Evolutionary conservation across 75 land plant species (phyloP).

Genomic region (Sequoia sempervirens): DNA sequence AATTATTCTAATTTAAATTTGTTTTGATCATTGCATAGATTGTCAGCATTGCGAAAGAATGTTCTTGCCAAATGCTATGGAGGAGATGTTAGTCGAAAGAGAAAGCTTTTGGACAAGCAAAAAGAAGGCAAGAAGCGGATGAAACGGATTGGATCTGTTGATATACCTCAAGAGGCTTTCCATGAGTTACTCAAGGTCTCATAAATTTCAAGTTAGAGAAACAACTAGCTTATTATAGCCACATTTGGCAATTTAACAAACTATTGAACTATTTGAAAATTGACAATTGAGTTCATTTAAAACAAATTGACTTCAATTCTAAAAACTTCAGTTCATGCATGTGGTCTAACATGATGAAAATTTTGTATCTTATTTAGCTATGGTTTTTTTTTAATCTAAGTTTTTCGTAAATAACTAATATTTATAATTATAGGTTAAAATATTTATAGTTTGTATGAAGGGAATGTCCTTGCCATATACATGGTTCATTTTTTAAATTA

Average conservation of each 20-base stretch:
- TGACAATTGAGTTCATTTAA: neutral
- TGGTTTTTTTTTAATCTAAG: too few relatives aligned
- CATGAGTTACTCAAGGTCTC: slow-evolving; percentile 80
- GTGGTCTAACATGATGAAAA: neutral
- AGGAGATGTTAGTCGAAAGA: slow-evolving; percentile 93
- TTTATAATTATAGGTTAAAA: too few relatives aligned
- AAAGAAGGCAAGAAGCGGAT: slow-evolving; percentile 99
- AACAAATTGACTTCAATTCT: neutral
- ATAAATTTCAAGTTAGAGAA: slow-evolving; percentile 9
- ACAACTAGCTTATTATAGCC: neutral
- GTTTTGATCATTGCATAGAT: slow-evolving; percentile 24
- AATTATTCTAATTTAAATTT: neutral
- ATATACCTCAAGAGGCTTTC: slow-evolving; percentile 98
- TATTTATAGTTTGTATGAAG: neutral
- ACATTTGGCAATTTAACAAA: neutral
- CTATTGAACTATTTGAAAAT: neutral
- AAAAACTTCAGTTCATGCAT: neutral
- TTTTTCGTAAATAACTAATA: too few relatives aligned
- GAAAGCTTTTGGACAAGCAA: slow-evolving; percentile 94
- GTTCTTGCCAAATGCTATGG: slow-evolving; percentile 99
- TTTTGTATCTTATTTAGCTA: neutral
- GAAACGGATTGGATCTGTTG: slow-evolving; percentile 97
- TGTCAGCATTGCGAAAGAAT: slow-evolving; percentile 96
- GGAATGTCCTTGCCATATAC: neutral
- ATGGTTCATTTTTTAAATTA: neutral